Evolutionary conservation across 768 basidiomycete species (phyloP).

Genomic region (Collybiopsis confluens): DNA sequence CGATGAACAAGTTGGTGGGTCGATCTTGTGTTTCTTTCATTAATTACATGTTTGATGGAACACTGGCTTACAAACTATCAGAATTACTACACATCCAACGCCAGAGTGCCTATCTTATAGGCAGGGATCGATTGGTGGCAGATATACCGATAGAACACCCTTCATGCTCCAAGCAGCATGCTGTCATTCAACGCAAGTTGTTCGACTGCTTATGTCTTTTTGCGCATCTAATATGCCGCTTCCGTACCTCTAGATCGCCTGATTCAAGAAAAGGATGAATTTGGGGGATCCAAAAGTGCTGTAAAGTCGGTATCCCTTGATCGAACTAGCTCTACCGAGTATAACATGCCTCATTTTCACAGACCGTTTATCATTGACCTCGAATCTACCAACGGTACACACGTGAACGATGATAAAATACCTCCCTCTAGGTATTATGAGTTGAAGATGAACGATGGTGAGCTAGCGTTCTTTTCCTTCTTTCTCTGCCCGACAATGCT

Average conservation of each 20-base stretch:
- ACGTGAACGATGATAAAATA: conserved; percentile 83
- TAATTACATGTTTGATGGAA: too few species aligned
- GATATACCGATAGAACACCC: conserved; percentile 92
- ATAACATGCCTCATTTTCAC: conserved; percentile 2
- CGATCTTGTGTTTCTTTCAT: neutral
- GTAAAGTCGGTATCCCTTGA: conserved; percentile 64
- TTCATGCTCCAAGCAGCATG: conserved; percentile 97
- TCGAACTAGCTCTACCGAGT: neutral
- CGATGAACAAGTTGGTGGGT: conserved; percentile 84
- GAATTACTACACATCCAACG: conserved; percentile 89
- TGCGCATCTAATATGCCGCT: conserved; percentile 4
- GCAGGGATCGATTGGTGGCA: conserved; percentile 81
- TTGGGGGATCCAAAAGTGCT: conserved; percentile 68
- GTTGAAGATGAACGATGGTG: conserved; percentile 74
- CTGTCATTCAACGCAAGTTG: conserved; percentile 83
- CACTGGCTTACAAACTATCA: conserved; percentile 24
- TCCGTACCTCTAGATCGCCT: conserved; percentile 61
- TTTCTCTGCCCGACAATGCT: conserved; percentile 1
- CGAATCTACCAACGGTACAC: conserved; percentile 95
- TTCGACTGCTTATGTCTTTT: neutral
- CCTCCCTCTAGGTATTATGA: conserved; percentile 88
- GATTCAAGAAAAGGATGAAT: conserved; percentile 83
- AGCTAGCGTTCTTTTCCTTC: conserved; percentile 24
- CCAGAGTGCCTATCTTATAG: conserved; percentile 93
- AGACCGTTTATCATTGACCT: conserved; percentile 98